Evolutionary conservation across 2,329 filamentous ascomycete genomes (phyloP), one percentile per base, ranked within the genome.

Genomic region (Calonectria hongkongensis): DNA sequence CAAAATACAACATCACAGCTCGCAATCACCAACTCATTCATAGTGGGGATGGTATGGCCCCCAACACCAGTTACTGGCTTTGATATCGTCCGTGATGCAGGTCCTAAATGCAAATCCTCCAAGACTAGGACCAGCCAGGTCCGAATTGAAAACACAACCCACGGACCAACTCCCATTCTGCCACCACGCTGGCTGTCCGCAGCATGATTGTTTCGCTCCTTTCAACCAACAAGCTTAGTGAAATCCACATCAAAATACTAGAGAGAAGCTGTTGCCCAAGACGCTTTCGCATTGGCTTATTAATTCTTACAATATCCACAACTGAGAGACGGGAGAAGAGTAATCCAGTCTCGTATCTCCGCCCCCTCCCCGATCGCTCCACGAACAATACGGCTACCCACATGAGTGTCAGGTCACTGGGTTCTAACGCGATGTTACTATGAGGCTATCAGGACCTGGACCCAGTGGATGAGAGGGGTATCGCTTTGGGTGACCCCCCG

Each of bases 361-460:
- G 25, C 27, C n/a, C 47, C 48, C 36, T 45, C 47, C 51, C 30
- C 25, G 28, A 25, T 36, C 18, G 56, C 51, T 65, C 66, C 68
- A 72, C 65, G 72, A 72, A 58, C 15, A 60, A 39, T n/a, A 50
- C 76, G 73, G 75, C 54, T 78, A 76, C 71, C 75, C 78, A 80
- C 78, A 80, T 78, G 75, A 73, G 50, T 39, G 18, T 73, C 50
- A 45, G 68, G 76, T 81, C 79, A 81, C 78, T 78, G 77, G 78
- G 74, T 75, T 66, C 43, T 28, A 62, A 33, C 50, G 62, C 47
- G 50, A 67, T 68, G 69, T 69, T 47, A 47, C 36, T 33, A 18
- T 45, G 66, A 66, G 33, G 65, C 50, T 50, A 64, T 68, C 64
- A 67, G 28, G 33, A 16, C 27, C 51, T 28, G 43, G 28, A 21